phyloP scores from a whole-genome alignment of 129 eudicot species.

The Chrysanthemum seticuspe region DNA sequence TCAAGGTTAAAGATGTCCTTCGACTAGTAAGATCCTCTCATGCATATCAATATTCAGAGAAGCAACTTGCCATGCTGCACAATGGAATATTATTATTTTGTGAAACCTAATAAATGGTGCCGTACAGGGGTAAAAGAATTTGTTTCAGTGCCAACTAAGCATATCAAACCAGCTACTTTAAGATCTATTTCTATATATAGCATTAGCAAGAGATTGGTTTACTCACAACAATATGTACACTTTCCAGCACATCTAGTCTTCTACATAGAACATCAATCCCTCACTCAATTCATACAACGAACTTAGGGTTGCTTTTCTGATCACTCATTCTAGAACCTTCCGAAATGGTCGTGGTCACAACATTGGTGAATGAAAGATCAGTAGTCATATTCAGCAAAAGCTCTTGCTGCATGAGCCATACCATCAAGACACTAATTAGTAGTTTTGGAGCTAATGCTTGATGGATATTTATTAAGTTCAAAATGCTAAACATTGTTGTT shows the following conservation, averaged over 20 bases:
- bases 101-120: conserved; percentile 18
- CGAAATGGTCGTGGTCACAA: too few species aligned
- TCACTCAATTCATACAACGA: too few species aligned
- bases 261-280: too few species aligned
- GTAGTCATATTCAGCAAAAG: too few species aligned
- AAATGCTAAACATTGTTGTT: too few species aligned
- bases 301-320: too few species aligned
- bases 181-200: conserved; percentile 29
- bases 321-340: too few species aligned
- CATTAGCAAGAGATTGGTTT: conserved; percentile 26
- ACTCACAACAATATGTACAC: conserved; percentile 19
- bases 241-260: not conserved
- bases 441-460: too few species aligned
- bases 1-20: conserved; percentile 32
- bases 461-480: too few species aligned
- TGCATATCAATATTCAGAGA: conserved; percentile 29
- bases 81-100: not conserved
- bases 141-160: conserved; percentile 11
- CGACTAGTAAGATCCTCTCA: conserved; percentile 14
- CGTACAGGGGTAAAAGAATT: conserved; percentile 12
- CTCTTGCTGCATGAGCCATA: too few species aligned
- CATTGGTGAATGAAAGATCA: too few species aligned
- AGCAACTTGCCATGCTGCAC: conserved; percentile 24
- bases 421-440: too few species aligned
- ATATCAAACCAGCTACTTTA: conserved; percentile 15